These are phyloP conservation scores for Backusella luteola DNA, from an alignment of 192 early-diverging fungal species.

Conservation along the genomic window DNA sequence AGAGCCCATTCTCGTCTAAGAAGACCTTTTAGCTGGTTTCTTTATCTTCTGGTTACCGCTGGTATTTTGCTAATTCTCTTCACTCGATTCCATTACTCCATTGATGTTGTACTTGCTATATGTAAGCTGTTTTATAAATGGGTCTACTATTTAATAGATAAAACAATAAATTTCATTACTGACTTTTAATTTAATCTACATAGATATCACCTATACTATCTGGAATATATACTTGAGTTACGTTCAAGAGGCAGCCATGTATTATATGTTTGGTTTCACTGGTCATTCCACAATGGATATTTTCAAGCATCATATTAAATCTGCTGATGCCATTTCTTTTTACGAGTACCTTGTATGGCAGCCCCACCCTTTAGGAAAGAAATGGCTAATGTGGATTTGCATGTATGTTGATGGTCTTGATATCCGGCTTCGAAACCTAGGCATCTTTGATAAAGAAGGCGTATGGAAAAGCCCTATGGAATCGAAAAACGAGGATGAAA, in stretches of 20 bases:
- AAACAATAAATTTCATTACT: not conserved
- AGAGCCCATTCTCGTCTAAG: constrained; percentile 49
- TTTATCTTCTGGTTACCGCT: constrained; percentile 29
- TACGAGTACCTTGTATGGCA: constrained; percentile 27
- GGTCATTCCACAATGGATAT: constrained; percentile 18
- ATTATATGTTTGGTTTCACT: constrained; percentile 22
- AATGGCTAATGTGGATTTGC: constrained; percentile 28
- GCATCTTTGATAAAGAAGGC: constrained; percentile 20
- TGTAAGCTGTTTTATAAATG: constrained; percentile 12
- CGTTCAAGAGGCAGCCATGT: constrained; percentile 25
- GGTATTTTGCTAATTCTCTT: constrained; percentile 53
- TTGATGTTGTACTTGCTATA: constrained; percentile 58
- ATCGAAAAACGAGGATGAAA: not conserved
- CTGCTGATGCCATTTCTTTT: not conserved
- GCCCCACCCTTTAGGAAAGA: constrained; percentile 22
- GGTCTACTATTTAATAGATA: not conserved
- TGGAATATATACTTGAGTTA: constrained; percentile 26
- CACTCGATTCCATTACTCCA: constrained; percentile 58
- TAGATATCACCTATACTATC: constrained; percentile 23
- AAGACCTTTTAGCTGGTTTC: constrained; percentile 39
- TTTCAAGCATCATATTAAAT: constrained; percentile 9
- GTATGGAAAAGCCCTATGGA: constrained; percentile 10
- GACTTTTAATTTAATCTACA: not conserved
- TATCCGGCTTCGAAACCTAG: constrained; percentile 20
- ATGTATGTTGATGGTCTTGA: constrained; percentile 28